Base-by-base conservation (phyloP, 768 basidiomycete genomes). In the Termitomyces sp. region DNA sequence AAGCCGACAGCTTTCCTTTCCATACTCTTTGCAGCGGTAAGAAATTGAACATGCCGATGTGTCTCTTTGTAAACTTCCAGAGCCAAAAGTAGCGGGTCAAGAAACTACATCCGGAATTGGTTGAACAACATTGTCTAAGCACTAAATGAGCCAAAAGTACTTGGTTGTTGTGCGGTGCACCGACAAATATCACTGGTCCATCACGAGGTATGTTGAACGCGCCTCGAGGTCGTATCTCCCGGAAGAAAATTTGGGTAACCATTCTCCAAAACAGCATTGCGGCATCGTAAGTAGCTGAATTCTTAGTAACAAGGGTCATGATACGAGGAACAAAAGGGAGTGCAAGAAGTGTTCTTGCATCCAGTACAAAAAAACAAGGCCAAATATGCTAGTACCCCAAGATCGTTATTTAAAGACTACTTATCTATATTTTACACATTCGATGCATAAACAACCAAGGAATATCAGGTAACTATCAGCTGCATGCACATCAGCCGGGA, bases 231-330 rank as follows among this genome's bases (percentile, higher is more conserved):
- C 96, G 82, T 65, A 98, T 87, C 74, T 98, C 96, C 63, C 96
- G 79, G 77, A 98, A 98, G 80, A 98, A 98, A 64, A 98, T 86
- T 73, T 90, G 90, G 62, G 90, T 92, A 57, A 96, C 81, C 2
- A 81, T 76, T 57, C 88, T 76, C 92, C 91, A 96, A 73, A 96
- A 92, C 47, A 90, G 68, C 71, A 96, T 84, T 41, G 85, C 85
- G 27, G 83, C 76, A 67, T 94, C 89, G 68, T 94, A 94, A 55
- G 72, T 63, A 18, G 78, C 46, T 24, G 74, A 62, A 24, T 63
- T 60, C 56, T 65, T 59, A 46, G 51, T 29, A n/a, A 59, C 55
- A 18, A 56, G 53, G 22, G 58, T 46, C 69, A 73, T 71, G 53
- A 55, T 55, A 43, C 53, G 20, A 46, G 51, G 37, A 58, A 50